Evolutionary conservation across 2,329 filamentous ascomycete species (phyloP), one percentile per base, ranked within the genome.

Genomic region (Diaporthe amygdali): DNA sequence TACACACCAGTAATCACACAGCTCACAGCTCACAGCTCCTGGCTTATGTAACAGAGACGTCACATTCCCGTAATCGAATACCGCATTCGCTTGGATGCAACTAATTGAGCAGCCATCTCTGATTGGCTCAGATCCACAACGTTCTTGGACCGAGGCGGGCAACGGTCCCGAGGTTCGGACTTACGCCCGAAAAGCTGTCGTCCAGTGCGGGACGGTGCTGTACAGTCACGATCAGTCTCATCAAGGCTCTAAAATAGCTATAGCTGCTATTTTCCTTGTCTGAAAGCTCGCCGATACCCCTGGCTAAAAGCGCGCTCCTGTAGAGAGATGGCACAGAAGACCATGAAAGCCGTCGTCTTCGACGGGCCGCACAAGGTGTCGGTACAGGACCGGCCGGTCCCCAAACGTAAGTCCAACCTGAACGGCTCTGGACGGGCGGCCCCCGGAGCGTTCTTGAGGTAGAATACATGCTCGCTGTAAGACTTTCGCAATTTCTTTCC

Each of bases 291-390:
- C 30, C 14, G 17, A 1, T 20, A n/a, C 7, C 27, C 9, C 30
- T 27, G 34, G 3, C 17, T 12, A 59, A 25, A 34, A 20, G 25
- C 20, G n/a, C 10, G 10, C 15, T 46, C 8, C 66, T 59, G 39
- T 27, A 27, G 9, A n/a, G 7, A 30, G 25, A 79, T 84, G 80
- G 77, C 80, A 66, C 71, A 79, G 34, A 76, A 78, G 44, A 93
- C 89, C 0, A 97, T 98, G 95, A 93, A 93, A 81, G 94, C 94
- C 37, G 94, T 98, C 37, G 89, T 97, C 68, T 97, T 97, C 83
- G 92, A 96, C 73, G 94, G 92, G 2, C 92, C 93, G 5, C 87
- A 89, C 77, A 90, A 93, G 78, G 87, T 97, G 68, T 91, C 88
- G 0, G 82, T 98, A 69, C 92, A 97, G 82, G 90, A 96, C 72